These are phyloP conservation scores for Microbotryum lychnidis-dioicae DNA, from an alignment of 1,284 basidiomycete species.

Conservation along the genomic window DNA sequence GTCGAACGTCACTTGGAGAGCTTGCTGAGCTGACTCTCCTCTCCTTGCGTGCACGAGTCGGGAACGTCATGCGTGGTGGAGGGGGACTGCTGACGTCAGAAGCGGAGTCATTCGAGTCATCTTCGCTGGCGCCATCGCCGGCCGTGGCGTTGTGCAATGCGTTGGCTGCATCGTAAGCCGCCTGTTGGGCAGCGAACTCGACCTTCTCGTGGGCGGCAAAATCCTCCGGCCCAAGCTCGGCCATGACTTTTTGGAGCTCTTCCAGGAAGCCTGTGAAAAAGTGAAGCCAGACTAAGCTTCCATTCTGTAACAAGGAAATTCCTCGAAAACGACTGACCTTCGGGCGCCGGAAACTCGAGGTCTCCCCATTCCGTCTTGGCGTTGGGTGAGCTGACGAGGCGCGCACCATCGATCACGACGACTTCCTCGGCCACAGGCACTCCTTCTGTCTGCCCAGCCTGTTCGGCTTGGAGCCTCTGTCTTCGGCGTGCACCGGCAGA, in stretches of 20 bases:
- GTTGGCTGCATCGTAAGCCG: conserved; percentile 4
- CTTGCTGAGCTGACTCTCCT: neutral
- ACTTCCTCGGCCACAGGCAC: neutral
- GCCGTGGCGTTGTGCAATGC: conserved; percentile 1
- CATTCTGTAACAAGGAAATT: accelerated
- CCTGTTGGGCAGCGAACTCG: conserved; percentile 13
- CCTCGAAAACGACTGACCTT: conserved; percentile 1
- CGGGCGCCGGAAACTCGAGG: conserved; percentile 14
- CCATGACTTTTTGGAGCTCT: conserved; percentile 18
- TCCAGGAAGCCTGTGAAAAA: conserved; percentile 11
- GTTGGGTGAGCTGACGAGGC: neutral
- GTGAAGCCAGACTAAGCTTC: neutral
- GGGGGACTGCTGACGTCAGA: too few relatives aligned
- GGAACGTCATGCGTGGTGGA: too few relatives aligned
- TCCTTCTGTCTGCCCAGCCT: neutral
- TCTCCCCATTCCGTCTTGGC: conserved; percentile 20
- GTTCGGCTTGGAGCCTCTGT: neutral
- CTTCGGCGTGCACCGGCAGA: too few relatives aligned
- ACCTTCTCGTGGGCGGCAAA: conserved; percentile 7
- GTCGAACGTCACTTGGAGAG: neutral
- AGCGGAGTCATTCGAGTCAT: too few relatives aligned
- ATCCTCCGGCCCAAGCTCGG: conserved; percentile 13
- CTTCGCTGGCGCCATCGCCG: too few relatives aligned
- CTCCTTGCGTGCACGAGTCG: too few relatives aligned
- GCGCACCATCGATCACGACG: neutral